Base-by-base conservation (phyloP, 1,139 yeast species). In the Saccharomyces hybrid region DNA sequence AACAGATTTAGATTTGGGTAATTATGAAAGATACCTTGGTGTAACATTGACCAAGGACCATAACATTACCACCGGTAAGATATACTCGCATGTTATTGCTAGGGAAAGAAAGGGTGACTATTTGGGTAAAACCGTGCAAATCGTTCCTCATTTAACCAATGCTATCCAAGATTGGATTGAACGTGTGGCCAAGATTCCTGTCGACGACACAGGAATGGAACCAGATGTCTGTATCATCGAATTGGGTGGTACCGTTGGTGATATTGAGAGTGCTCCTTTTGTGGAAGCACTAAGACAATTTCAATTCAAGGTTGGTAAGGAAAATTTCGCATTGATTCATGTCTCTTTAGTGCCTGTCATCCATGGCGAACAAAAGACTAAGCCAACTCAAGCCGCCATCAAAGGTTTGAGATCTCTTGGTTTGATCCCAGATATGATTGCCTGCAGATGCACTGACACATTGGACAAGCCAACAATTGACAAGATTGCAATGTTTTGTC, bases 121-220 rank as follows among this genome's bases (percentile, higher is more conserved):
- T 69, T 79, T 93, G 68, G 99, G 99, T 66, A 95, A 95, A 72
- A 93, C 99, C n/a, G 99, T 93, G 53, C 99, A 95, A 76, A 96
- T 93, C 62, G 99, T 93, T 62, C 99, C 99, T 50, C 99, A 93
- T 71, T 80, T 93, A 64, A 93, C 99, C 60, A 88, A 86, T 66
- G 97, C 97, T 38, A 93, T 93, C 69, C 99, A 93, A 77, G 97
- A 91, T 62, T 95, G 99, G 99, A 87, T 93, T 65, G 98, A 93
- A 77, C 79, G 88, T 58, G 98, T 95, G 52, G 82, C 98, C 53
- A 82, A 78, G 63, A 80, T 91, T 58, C 97, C 99, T 26, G 99
- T 93, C 56, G 99, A 95, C 71, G 86, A 88, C 60, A 80, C 93
- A 50, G 96, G 95, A 50, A 79, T 85, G 70, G 88, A 84, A 68